phyloP scores from a whole-genome alignment of 2,329 filamentous ascomycete species.

The Epichloe brachyelytri region DNA sequence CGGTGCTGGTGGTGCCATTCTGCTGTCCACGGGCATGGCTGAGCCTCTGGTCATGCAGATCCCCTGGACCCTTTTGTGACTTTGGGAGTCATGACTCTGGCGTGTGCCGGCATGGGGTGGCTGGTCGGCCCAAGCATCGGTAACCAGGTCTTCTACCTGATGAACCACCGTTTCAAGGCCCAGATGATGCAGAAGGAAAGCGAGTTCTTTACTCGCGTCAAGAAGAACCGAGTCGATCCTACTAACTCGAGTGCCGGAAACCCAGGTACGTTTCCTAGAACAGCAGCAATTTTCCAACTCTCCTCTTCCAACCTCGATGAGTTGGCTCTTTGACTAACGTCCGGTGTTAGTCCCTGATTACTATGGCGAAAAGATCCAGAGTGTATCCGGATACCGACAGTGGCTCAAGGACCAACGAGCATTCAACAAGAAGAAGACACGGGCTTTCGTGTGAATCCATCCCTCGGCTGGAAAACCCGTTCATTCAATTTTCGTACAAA shows the following conservation, averaged over 20 bases:
- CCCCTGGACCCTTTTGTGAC: constrained; percentile 77
- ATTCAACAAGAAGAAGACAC: constrained; percentile 89
- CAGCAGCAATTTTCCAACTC: too few relatives aligned
- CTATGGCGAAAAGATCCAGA: constrained; percentile 96
- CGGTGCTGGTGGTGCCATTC: constrained; percentile 48
- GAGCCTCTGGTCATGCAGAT: constrained; percentile 59
- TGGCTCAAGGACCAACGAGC: constrained; percentile 97
- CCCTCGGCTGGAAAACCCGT: neutral
- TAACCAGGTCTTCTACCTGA: constrained; percentile 62
- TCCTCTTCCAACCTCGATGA: neutral
- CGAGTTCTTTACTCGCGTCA: constrained; percentile 84
- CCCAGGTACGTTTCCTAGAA: constrained; percentile 39
- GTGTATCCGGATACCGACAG: constrained; percentile 77
- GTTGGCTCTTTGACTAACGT: constrained; percentile 9
- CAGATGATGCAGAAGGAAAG: constrained; percentile 83
- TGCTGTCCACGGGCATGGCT: constrained; percentile 58
- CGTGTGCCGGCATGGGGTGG: constrained; percentile 75
- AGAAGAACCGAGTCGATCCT: constrained; percentile 84
- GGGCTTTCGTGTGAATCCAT: constrained; percentile 40
- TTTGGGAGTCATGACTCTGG: constrained; percentile 66
- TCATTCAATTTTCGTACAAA: neutral
- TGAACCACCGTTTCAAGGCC: constrained; percentile 56
- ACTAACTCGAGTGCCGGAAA: constrained; percentile 80
- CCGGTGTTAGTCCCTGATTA: constrained; percentile 67
- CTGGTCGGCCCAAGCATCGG: constrained; percentile 73